A percentile compares a stretch with the other conserved stretches of the same genome.
Evolutionary conservation across 768 basidiomycete species (phyloP).

Genomic region (Ramaria sp.): DNA sequence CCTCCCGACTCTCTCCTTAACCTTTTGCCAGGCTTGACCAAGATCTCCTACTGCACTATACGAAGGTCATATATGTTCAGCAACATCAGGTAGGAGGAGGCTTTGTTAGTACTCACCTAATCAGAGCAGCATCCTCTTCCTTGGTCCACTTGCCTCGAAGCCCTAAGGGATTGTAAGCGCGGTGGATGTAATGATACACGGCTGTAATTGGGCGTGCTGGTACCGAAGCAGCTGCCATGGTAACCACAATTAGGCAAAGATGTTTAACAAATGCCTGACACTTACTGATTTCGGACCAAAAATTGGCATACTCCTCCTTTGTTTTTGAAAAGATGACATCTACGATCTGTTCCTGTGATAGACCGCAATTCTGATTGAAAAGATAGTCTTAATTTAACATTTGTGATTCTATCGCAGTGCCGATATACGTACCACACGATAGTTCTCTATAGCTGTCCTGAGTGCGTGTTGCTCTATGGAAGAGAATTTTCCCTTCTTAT

Average conservation of each 20-base stretch:
- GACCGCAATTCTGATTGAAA: slow-evolving; percentile 33
- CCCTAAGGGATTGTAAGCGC: slow-evolving; percentile 58
- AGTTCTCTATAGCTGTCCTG: slow-evolving; percentile 51
- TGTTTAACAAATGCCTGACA: neutral
- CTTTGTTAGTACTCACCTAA: neutral
- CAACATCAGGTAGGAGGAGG: neutral
- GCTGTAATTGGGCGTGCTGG: slow-evolving; percentile 72
- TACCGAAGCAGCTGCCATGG: slow-evolving; percentile 47
- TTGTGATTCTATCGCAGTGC: neutral
- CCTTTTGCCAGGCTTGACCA: slow-evolving; percentile 76
- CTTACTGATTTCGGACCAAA: slow-evolving; percentile 78
- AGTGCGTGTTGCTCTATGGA: slow-evolving; percentile 65
- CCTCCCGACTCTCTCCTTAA: slow-evolving; percentile 59
- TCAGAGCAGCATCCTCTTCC: slow-evolving; percentile 41
- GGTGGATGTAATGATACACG: slow-evolving; percentile 73
- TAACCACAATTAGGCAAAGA: neutral
- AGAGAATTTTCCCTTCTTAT: slow-evolving; percentile 84
- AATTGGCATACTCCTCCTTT: slow-evolving; percentile 44
- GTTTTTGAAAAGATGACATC: slow-evolving; percentile 62
- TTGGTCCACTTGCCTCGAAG: slow-evolving; percentile 61
- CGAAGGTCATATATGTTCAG: slow-evolving; percentile 3
- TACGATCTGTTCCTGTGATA: slow-evolving; percentile 44
- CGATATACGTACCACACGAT: slow-evolving; percentile 39
- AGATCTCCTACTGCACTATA: slow-evolving; percentile 55
- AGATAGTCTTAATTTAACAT: neutral